These are phyloP conservation scores for Chlamydomonas sp. DNA, from an alignment of 139 green algal genomes.

Conservation along the genomic window DNA sequence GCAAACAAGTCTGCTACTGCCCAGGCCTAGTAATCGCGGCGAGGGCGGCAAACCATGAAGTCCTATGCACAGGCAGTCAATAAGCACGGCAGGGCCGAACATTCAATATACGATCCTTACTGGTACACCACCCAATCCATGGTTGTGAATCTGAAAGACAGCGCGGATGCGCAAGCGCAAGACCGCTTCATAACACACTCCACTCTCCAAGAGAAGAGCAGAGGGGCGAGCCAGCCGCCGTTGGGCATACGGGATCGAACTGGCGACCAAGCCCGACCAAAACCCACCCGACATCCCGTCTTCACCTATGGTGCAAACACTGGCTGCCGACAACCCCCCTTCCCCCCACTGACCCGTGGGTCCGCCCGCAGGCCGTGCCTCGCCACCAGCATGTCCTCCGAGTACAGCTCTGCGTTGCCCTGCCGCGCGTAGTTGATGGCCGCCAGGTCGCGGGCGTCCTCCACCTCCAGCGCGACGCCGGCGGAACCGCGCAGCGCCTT, in stretches of 20 bases:
- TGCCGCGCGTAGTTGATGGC: conserved; percentile 26
- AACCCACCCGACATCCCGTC: background rate
- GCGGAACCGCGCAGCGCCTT: background rate
- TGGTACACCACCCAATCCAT: no score
- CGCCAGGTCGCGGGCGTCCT: background rate
- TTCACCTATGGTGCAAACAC: background rate
- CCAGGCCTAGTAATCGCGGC: no score
- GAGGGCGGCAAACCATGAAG: no score
- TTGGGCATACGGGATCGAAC: background rate
- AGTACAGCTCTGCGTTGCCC: conserved; percentile 31
- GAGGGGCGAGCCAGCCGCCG: no score
- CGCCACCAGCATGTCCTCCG: background rate
- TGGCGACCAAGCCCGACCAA: background rate
- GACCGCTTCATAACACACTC: no score
- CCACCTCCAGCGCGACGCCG: conserved; percentile 27
- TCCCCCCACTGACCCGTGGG: background rate
- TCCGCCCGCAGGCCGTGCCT: background rate
- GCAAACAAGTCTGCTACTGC: no score
- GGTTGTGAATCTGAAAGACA: no score
- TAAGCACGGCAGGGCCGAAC: no score
- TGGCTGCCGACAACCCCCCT: background rate
- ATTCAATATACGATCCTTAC: no score
- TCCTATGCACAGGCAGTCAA: no score
- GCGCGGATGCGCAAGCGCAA: no score
- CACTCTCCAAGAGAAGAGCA: no score